Base-by-base conservation (phyloP, 305 asterid genomes). In the Solanum chacoense region DNA sequence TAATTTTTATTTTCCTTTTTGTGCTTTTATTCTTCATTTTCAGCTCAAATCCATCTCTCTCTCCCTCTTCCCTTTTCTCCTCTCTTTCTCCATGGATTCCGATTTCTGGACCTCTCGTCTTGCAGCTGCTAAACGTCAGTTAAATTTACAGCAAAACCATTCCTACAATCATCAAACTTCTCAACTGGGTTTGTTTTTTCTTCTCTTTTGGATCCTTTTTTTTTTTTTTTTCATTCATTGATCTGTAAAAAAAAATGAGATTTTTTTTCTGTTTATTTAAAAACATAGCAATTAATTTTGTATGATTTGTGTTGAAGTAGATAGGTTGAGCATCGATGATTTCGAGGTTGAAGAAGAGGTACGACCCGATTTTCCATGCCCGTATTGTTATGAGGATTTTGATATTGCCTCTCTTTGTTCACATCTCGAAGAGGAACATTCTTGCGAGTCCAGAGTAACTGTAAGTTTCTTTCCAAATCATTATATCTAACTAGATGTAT, bases 361-460 rank as follows among this genome's bases (percentile, higher is more conserved):
- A 93, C 94, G 94, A 74, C 95, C 96, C 88, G 97, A 96, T 90
- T 93, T 92, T 40, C 94, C 95, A 11, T 97, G 98, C 90, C 98
- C 98, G 29, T 96, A 93, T 95, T 97, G 99, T 79, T 94, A 90
- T 36, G 98, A 94, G 88, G 98, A 97, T 79, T 96, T 94, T 79
- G 99, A 97, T 91, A 87, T 93, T 69, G 91, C 93, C 24, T 95
- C 98, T 84, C 95, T 97, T 88, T 96, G 97, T 92, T 92, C 95
- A 2, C 98, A 97, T 93, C 97, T 97, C 1, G 97, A 97, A 88
- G 94, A 94, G 89, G 95, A 96, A 18, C 98, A 94, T 85, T 90
- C 97, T 37, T 92, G 89, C 86, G 97, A 94, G 86, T 91, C 98
- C 59, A 96, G 90, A 93, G 89, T 94, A 90, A 90, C 96, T 34